phyloP scores from a whole-genome alignment of 2,329 filamentous ascomycete genomes.

The Fusarium aywerte region DNA sequence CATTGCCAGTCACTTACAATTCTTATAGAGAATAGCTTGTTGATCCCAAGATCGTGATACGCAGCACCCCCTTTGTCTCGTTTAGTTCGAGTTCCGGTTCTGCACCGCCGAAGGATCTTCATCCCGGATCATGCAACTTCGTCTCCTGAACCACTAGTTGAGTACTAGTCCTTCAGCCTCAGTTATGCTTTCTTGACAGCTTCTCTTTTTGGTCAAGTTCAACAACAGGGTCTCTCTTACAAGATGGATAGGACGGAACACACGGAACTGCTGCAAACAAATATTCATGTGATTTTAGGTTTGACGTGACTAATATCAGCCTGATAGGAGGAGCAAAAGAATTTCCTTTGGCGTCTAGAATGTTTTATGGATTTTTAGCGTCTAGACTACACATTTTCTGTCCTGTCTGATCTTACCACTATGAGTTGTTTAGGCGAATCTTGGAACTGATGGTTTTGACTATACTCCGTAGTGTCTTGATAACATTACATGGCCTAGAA shows the following conservation, averaged over 20 bases:
- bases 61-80: too few relatives aligned
- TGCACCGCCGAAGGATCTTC: not conserved
- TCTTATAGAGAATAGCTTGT: not conserved
- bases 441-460: not conserved
- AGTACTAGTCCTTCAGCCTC: not conserved
- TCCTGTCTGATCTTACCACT: not conserved
- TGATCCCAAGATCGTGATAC: not conserved
- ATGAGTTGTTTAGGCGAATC: not conserved
- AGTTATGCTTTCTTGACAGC: not conserved
- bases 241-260: not conserved
- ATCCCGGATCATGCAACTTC: not conserved
- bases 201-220: constrained; percentile 9
- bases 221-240: not conserved
- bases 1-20: not conserved
- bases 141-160: not conserved
- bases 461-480: not conserved
- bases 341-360: not conserved
- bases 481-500: not conserved
- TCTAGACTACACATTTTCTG: not conserved
- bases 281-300: constrained; percentile 2
- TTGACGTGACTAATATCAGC: not conserved
- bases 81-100: not conserved
- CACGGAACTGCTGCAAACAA: not conserved
- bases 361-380: not conserved
- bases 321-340: not conserved